Evolutionary conservation across 2,329 filamentous ascomycete species (phyloP), one percentile per base, ranked within the genome.

Genomic region (Rhinocladiella similis): DNA sequence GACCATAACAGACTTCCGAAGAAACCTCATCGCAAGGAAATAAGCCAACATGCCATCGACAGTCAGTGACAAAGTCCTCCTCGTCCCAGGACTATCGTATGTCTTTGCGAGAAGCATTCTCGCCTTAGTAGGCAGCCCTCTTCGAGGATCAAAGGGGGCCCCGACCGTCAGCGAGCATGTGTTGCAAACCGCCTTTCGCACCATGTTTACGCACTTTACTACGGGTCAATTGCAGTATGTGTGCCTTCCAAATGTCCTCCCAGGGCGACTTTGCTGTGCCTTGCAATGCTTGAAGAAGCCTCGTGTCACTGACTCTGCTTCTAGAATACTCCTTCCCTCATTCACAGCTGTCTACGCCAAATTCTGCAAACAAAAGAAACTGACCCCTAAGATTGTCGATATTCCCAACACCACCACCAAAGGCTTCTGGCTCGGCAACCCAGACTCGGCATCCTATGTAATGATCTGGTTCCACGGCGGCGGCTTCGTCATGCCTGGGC

Each of bases 81-180:
- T 72, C 12, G 49, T 68, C 14, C 64, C 69, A 5, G 63, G 60
- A 14, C 54, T 64, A 5, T 48, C 73, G 1, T 65, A 65, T 3
- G 33, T 72, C 12, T 35, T 69, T 3, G 64, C 63, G 13, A 62
- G 64, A 5, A 56, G 60, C 5, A 49, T 73, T 4, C 69, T 69
- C 52, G 66, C 61, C 18, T 62, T 70, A 18, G 54, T 74, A 29
- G 68, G 70, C 4, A 72, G 70, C 9, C 49, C 69, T 1, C 73
- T 75, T 48, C 72, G 73, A 16, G 72, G 72, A 6, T 59, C 68
- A 33, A 63, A 56, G 29, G 72, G 72, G 19, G 67, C 72, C 13
- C 71, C 62, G 46, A 60, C 64, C 7, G 72, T 71, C 48, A 58
- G 53, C 18, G 62, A 69, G 25, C 70, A 75, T 67, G 48, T 76